Evolutionary conservation across 2,329 filamentous ascomycete species (phyloP), one percentile per base, ranked within the genome.

Genomic region (Aureobasidium sp.): DNA sequence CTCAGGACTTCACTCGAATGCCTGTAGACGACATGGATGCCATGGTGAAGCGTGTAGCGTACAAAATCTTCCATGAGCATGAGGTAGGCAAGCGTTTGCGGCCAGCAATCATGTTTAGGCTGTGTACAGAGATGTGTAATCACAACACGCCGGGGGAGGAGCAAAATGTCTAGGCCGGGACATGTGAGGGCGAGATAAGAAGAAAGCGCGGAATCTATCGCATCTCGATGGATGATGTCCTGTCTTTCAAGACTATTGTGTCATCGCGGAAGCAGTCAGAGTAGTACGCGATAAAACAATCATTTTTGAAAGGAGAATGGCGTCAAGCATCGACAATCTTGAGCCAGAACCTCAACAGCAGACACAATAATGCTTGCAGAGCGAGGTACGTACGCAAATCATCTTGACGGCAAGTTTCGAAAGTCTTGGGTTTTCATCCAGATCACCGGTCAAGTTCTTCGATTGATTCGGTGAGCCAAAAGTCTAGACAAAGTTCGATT

Each of bases 61-160:
- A 41, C 44, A 39, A 59, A 50, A 13, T 14, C 3, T 41, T 60
- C 21, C 58, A 41, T 10, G 58, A 60, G 9, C 10, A 10, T 25
- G 47, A 60, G 58, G 14, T 55, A 39, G 37, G 37, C 21, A 45
- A 55, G 48, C 59, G 59, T 32, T n/a, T 61, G 29, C 59, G 59
- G 49, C 59, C 49, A 55, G 59, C 59, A 36, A 48, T 61, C 49
- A 61, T 61, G 59, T 61, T 61, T 25, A 53, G 59, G 48, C 49
- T 61, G 39, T 61, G 59, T 48, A 61, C 49, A 21, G 5, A 51
- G 16, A 60, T 60, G 58, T 60, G 58, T 34, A 60, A 60, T 60
- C 58, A 60, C 58, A 51, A 60, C 16, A 60, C 27, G 47, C 58
- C 47, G 47, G 27, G 27, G 29, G 13, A 50, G 45, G 36, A 60